phyloP scores from a whole-genome alignment of 2,329 filamentous ascomycete species.

The Penicillium griseofulvum region DNA sequence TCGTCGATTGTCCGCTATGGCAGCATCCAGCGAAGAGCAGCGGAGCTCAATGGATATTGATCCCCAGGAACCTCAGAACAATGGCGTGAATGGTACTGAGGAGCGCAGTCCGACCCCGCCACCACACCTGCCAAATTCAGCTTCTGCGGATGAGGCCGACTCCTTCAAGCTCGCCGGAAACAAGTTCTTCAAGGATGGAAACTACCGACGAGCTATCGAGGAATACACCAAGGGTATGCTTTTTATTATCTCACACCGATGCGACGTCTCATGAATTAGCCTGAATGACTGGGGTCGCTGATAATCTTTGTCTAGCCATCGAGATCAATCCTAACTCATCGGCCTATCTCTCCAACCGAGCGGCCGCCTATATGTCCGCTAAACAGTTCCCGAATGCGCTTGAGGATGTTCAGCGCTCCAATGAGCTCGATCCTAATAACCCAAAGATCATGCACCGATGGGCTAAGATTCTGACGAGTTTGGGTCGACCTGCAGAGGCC shows the following conservation, averaged over 20 bases:
- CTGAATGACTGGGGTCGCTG: slow-evolving; percentile 6
- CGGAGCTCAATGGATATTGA: slow-evolving; percentile 75
- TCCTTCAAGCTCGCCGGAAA: slow-evolving; percentile 90
- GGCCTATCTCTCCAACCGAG: slow-evolving; percentile 91
- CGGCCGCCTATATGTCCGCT: slow-evolving; percentile 89
- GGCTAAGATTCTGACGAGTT: slow-evolving; percentile 81
- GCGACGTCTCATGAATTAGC: not conserved
- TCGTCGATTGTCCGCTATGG: slow-evolving; percentile 61
- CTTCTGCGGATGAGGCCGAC: slow-evolving; percentile 73
- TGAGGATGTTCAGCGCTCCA: slow-evolving; percentile 79
- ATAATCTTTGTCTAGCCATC: slow-evolving; percentile 61
- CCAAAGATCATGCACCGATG: slow-evolving; percentile 84
- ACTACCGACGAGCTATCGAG: slow-evolving; percentile 81
- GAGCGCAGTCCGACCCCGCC: slow-evolving; percentile 48
- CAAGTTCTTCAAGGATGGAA: slow-evolving; percentile 93
- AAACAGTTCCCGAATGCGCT: slow-evolving; percentile 75
- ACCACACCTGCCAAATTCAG: slow-evolving; percentile 48
- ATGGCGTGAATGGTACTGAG: slow-evolving; percentile 33
- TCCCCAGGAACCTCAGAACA: slow-evolving; percentile 27
- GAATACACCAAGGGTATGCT: slow-evolving; percentile 89
- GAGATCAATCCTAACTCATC: slow-evolving; percentile 80
- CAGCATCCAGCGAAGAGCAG: slow-evolving; percentile 45
- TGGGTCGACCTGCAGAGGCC: slow-evolving; percentile 85
- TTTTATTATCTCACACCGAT: not conserved
- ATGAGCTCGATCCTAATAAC: slow-evolving; percentile 80